phyloP scores from a whole-genome alignment of 2,329 filamentous ascomycete genomes.

The Colletotrichum sp. region DNA sequence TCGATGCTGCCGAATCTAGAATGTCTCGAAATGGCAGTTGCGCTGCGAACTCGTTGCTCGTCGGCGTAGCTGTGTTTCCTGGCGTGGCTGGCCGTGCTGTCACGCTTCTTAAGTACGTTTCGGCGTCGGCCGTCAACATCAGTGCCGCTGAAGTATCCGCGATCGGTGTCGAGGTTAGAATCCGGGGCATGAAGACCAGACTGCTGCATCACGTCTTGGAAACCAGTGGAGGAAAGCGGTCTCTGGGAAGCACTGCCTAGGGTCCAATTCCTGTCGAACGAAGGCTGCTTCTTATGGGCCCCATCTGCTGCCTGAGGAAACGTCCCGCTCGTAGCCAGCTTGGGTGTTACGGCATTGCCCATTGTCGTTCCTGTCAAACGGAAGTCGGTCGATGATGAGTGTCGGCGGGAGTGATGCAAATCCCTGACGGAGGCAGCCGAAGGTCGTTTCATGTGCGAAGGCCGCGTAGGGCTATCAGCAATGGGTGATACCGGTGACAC shows the following conservation, averaged over 20 bases:
- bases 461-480: slow-evolving; percentile 52
- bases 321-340: slow-evolving; percentile 46
- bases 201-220: slow-evolving; percentile 47
- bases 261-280: slow-evolving; percentile 75
- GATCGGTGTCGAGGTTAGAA: slow-evolving; percentile 70
- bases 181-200: slow-evolving; percentile 47
- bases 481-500: slow-evolving; percentile 44
- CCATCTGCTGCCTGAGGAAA: slow-evolving; percentile 43
- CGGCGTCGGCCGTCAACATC: slow-evolving; percentile 79
- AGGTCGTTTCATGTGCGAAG: slow-evolving; percentile 63
- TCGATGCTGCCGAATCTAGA: slow-evolving; percentile 82
- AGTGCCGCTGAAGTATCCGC: slow-evolving; percentile 91
- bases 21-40: slow-evolving; percentile 71
- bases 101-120: slow-evolving; percentile 82
- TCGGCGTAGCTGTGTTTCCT: slow-evolving; percentile 79
- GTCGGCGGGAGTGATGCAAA: slow-evolving; percentile 82
- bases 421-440: slow-evolving; percentile 85
- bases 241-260: slow-evolving; percentile 57
- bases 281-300: slow-evolving; percentile 68
- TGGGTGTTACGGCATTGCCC: slow-evolving; percentile 41
- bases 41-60: slow-evolving; percentile 71
- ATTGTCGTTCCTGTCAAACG: slow-evolving; percentile 46
- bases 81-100: slow-evolving; percentile 62
- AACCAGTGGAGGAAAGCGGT: slow-evolving; percentile 58
- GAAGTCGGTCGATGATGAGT: slow-evolving; percentile 81